phyloP scores from a whole-genome alignment of 176 grass and related monocot genomes.

The Themeda triandra region DNA sequence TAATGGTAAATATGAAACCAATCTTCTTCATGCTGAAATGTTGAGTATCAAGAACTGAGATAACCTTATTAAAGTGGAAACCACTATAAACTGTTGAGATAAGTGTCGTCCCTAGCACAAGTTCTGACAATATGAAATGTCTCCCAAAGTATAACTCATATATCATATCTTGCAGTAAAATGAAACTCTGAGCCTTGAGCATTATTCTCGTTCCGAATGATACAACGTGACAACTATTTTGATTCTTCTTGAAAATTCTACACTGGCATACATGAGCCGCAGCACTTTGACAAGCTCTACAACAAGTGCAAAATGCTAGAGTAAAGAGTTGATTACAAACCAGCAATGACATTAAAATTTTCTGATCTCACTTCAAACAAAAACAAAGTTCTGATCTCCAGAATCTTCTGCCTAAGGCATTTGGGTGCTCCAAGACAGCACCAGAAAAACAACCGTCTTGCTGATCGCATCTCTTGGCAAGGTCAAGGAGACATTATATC shows the following conservation, averaged over 20 bases:
- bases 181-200: neutral
- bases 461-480: constrained; percentile 7
- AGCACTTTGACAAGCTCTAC: neutral
- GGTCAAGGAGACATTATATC: neutral
- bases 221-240: neutral
- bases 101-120: neutral
- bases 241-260: neutral
- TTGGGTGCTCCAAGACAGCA: neutral
- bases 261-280: neutral
- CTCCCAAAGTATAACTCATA: neutral
- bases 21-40: neutral
- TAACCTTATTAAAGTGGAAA: neutral
- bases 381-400: neutral
- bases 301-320: neutral
- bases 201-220: constrained; percentile 8
- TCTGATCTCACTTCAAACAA: neutral
- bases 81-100: neutral
- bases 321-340: constrained; percentile 13
- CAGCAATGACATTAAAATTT: neutral
- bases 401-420: constrained; percentile 14
- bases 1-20: neutral
- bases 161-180: neutral
- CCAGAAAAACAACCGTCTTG: neutral
- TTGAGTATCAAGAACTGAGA: neutral
- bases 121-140: neutral